These are phyloP conservation scores for Colletotrichum eremochloae DNA, from an alignment of 2,329 filamentous ascomycete species.

Conservation along the genomic window DNA sequence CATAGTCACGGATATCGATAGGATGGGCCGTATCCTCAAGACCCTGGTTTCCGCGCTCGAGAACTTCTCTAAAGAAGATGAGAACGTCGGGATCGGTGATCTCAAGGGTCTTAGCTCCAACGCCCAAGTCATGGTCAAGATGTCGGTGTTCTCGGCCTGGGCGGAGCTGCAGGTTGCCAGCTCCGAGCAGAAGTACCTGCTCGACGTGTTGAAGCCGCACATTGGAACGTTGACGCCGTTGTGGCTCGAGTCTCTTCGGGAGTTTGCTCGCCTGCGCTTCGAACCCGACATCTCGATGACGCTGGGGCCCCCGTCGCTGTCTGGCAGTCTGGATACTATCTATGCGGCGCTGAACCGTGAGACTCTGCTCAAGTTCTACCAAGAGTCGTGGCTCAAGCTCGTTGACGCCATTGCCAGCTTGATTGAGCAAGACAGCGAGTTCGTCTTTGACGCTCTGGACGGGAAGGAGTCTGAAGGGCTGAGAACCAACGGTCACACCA, in stretches of 20 bases:
- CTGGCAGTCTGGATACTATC: conserved; percentile 90
- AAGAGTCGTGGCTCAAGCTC: conserved; percentile 95
- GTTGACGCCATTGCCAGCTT: conserved; percentile 97
- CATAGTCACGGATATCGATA: conserved; percentile 95
- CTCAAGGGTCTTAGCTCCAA: conserved; percentile 94
- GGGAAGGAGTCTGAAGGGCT: conserved; percentile 75
- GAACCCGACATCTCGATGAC: conserved; percentile 98
- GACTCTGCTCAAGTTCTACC: conserved; percentile 94
- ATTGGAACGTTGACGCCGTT: conserved; percentile 90
- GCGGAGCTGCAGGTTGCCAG: conserved; percentile 97
- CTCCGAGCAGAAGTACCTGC: conserved; percentile 88
- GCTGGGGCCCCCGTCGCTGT: conserved; percentile 82
- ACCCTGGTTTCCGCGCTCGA: conserved; percentile 91
- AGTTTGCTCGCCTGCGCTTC: conserved; percentile 93
- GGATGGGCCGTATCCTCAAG: conserved; percentile 99
- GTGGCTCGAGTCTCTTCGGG: conserved; percentile 92
- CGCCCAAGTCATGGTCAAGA: conserved; percentile 97
- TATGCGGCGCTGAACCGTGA: conserved; percentile 96
- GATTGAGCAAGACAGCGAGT: conserved; percentile 97
- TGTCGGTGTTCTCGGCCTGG: conserved; percentile 97
- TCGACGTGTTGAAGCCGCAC: conserved; percentile 89
- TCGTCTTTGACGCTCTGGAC: conserved; percentile 96
- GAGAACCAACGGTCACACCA: conserved; percentile 65
- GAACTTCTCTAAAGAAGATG: conserved; percentile 86
- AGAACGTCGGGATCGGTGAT: conserved; percentile 91